Evolutionary conservation across 2,329 filamentous ascomycete species (phyloP), one percentile per base, ranked within the genome.

Genomic region (Alternaria hordeiaustralica): DNA sequence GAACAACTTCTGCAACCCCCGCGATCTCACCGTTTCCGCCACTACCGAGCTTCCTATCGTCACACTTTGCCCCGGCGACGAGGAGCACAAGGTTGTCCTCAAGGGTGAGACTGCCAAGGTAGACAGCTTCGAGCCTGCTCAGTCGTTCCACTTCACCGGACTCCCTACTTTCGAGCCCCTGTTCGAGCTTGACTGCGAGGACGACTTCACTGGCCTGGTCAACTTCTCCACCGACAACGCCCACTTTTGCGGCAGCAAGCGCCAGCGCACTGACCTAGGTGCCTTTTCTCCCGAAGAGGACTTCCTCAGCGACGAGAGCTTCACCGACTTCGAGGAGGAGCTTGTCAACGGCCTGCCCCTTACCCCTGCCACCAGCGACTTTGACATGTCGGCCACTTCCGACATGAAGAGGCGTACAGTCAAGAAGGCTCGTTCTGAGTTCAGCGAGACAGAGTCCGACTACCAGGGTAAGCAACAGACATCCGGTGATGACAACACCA

Each of bases 181-280:
- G 70, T 96, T 94, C 23, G 94, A 97, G 74, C 87, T 97, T 60
- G 94, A 97, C 79, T 94, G 92, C 1, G 94, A 97, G 74, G 93
- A 96, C 86, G 93, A 96, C 78, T 93, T 96, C 74, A 90, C 88
- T 78, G 87, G 87, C 59, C 87, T 96, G 9, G 89, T 93, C 68
- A 89, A 92, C 75, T 90, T 94, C 69, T 84, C 87, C 20, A 82
- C 84, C 43, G 82, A 86, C 53, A 89, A 90, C 79, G 82, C 87
- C 12, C 83, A 87, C 70, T 90, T 87, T 79, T 77, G 87, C 63
- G 85, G 86, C 60, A 87, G 82, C 75, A 93, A 93, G 84, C 89
- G 94, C 70, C 87, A 94, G 85, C 81, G 92, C 82, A 83, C 95
- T 82, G 73, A 92, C 83, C 74, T 90, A 83, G 61, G 90, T 43